Evolutionary conservation across 2,329 filamentous ascomycete genomes (phyloP), one percentile per base, ranked within the genome.

Genomic region (Botrytis fragariae): DNA sequence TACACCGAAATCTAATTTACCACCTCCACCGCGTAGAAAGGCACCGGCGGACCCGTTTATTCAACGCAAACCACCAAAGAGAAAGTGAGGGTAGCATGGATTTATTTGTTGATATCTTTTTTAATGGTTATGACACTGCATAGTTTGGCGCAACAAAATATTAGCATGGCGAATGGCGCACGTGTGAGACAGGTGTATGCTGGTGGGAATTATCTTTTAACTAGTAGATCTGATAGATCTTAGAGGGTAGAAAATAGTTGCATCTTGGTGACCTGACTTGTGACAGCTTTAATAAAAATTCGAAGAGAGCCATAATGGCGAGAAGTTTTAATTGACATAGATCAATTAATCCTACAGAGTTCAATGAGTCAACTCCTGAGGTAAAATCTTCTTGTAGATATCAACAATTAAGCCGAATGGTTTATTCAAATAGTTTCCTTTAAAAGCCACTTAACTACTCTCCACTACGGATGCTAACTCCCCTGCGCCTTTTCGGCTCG

Each of bases 11-110:
- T 45, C 74, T 29, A 68, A 64, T 67, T 25, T 54, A 67, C 72
- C 73, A 22, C 48, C 61, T 29, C 74, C 74, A 22, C 75, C 73
- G 39, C 69, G 75, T 32, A 77, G 73, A 67, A 77, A 75, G 44
- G 71, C 73, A 45, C 74, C 75, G 16, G 70, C 71, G 4, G 75
- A 77, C 67, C 75, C 75, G 25, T 77, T 77, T 62, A 77, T 77
- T 64, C 72, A 74, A 48, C 73, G 73, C 12, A 77, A 76, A 73
- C 72, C 69, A 59, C 68, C 71, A 16, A 65, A 64, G 35, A 71
- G 54, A 35, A 72, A 45, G 59, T 73, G 35, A 60, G 22, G 25
- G 32, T n/a, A 65, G 35, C 48, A 57, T 69, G 65, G n/a, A 25
- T 69, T 44, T 42, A 57, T 57, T 37, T 60, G 29, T 44, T 45